Percentiles rank a stretch among this genome's conserved stretches.
Evolutionary conservation across 2,329 filamentous ascomycete genomes (phyloP).

Genomic region (Nannizziopsis arthrosporioides): DNA sequence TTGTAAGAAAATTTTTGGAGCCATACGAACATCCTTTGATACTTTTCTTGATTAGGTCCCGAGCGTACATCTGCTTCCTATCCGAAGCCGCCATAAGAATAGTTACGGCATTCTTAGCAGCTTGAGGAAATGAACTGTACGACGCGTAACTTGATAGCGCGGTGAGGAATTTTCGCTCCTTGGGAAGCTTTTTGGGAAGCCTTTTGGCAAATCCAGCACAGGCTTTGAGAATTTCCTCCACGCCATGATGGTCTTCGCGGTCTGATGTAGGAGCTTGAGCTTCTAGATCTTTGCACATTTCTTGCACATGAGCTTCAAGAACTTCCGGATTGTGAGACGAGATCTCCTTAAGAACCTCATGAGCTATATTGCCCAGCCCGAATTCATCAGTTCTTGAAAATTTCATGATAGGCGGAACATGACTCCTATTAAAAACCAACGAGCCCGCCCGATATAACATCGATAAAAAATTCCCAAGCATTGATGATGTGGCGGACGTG

Average conservation of each 20-base stretch:
- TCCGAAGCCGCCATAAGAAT: constrained; percentile 70
- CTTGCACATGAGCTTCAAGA: constrained; percentile 83
- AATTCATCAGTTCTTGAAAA: constrained; percentile 74
- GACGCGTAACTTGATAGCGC: constrained; percentile 73
- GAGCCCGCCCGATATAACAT: constrained; percentile 74
- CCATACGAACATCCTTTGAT: constrained; percentile 64
- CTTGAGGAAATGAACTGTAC: constrained; percentile 66
- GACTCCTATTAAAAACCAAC: constrained; percentile 86
- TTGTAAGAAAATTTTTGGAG: constrained; percentile 58
- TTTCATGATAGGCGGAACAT: constrained; percentile 80
- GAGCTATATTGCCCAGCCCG: constrained; percentile 63
- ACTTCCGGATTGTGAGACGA: constrained; percentile 80
- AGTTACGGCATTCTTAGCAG: constrained; percentile 86
- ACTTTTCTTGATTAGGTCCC: constrained; percentile 66
- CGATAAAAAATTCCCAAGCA: constrained; percentile 69
- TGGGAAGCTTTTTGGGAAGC: constrained; percentile 71
- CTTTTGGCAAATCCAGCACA: constrained; percentile 83
- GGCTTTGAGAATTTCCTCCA: constrained; percentile 86
- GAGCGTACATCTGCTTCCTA: constrained; percentile 72
- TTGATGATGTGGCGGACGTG: constrained; percentile 40
- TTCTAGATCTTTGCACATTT: constrained; percentile 76
- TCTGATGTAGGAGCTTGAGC: constrained; percentile 63
- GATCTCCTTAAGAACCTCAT: constrained; percentile 84
- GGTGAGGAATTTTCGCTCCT: constrained; percentile 67
- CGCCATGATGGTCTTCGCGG: constrained; percentile 55